These are phyloP conservation scores for Phanerodontia chrysosporium DNA, from an alignment of 768 basidiomycete species.

Conservation along the genomic window DNA sequence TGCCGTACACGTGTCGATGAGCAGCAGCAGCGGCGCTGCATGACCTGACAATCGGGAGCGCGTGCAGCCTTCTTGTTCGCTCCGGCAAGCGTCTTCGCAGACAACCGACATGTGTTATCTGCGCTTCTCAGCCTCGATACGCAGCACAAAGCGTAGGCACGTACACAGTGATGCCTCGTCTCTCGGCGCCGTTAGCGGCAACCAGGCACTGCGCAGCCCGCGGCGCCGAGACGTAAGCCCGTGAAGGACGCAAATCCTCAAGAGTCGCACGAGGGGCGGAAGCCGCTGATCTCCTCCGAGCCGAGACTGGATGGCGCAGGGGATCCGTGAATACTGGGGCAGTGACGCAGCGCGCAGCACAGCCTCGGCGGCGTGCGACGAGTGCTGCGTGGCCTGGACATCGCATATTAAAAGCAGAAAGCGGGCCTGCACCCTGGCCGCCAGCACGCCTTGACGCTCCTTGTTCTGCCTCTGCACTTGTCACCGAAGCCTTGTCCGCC, in stretches of 20 bases:
- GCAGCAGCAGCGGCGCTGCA: neutral
- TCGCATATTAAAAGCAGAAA: neutral
- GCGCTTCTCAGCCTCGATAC: neutral
- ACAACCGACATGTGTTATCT: too few species aligned
- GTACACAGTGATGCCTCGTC: neutral
- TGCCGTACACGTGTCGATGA: neutral
- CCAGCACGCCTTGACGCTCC: neutral
- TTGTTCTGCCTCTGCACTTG: conserved; percentile 7
- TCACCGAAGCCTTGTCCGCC: neutral
- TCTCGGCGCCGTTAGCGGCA: neutral
- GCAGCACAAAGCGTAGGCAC: neutral
- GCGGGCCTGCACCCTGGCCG: neutral
- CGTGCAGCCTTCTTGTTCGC: neutral
- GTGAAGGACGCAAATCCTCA: neutral
- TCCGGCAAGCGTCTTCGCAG: neutral
- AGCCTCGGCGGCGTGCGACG: neutral
- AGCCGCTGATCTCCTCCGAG: neutral
- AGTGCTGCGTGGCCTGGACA: neutral
- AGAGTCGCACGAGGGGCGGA: neutral
- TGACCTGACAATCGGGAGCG: neutral
- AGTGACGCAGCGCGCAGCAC: neutral
- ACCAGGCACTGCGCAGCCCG: neutral
- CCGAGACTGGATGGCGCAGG: neutral
- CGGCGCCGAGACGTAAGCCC: neutral
- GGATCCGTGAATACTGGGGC: neutral